Evolutionary conservation across 441 rosid species (phyloP), one percentile per base, ranked within the genome.

Genomic region (Erodium chrysanthum): DNA sequence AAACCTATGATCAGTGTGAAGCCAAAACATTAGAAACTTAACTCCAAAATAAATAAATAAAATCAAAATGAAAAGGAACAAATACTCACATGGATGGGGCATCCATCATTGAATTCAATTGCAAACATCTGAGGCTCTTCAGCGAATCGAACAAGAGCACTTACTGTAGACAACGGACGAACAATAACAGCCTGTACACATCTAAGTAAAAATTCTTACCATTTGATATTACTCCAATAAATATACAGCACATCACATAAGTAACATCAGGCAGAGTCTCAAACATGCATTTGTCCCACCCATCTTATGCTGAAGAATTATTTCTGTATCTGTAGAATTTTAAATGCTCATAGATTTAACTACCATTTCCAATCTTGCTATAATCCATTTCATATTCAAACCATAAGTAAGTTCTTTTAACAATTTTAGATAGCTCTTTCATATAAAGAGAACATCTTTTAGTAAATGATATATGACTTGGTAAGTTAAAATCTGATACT

Each of bases 111-210:
- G 84, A 89, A 95, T 74, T 92, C 99, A 64, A 95, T 82, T 23
- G 97, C 99, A 86, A 95, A 95, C 91, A 95, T 90, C 82, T 95
- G 99, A 75, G 99, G 99, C 87, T 95, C 98, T 86, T 95, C 99
- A 10, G 99, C 89, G 56, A 92, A 92, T 82, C 99, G 92, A 70
- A 95, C 92, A 75, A 95, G 97, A 12, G 96, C 82, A 58, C 91
- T 84, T 59, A 92, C 96, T 64, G 96, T 81, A 75, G 97, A 83
- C 73, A 92, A 84, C 77, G 97, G 96, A 76, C 96, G 97, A 77
- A 88, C 90, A 70, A 83, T 89, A 86, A 95, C 89, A 84, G 90
- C 99, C 99, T 95, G 98, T 92, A 90, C 81, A 77, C 85, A 83
- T 92, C 98, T 89, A 95, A 90, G 29, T 87, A 80, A 84, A 76